Evolutionary conservation across 192 early-diverging fungal species (phyloP).

Genomic region (Helicostylum pulchrum): DNA sequence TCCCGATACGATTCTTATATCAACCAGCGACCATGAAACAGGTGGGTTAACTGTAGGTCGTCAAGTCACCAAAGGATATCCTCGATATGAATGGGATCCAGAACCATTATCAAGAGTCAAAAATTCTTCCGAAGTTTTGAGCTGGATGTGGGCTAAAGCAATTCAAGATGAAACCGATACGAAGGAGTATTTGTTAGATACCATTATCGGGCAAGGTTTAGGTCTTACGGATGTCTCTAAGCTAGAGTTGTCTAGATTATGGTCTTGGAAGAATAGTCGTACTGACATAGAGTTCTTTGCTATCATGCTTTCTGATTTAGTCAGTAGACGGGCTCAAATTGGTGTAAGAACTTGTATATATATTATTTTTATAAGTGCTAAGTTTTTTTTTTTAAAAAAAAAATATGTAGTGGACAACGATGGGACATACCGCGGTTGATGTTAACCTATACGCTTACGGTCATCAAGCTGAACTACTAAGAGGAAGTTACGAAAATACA

Average conservation of each 20-base stretch:
- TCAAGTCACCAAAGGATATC: conserved; percentile 69
- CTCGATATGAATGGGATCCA: conserved; percentile 84
- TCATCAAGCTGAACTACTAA: conserved; percentile 50
- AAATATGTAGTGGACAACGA: conserved; percentile 68
- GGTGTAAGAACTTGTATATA: conserved; percentile 43
- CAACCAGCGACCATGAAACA: conserved; percentile 93
- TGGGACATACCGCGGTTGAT: conserved; percentile 92
- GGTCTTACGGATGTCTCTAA: conserved; percentile 70
- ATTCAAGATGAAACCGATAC: conserved; percentile 30
- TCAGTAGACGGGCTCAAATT: conserved; percentile 54
- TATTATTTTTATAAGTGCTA: neutral
- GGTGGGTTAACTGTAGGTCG: conserved; percentile 85
- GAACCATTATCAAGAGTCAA: conserved; percentile 63
- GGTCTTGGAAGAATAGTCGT: conserved; percentile 36
- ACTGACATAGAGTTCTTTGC: conserved; percentile 41
- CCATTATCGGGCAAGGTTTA: neutral
- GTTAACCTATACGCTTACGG: conserved; percentile 93
- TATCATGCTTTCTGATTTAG: conserved; percentile 42
- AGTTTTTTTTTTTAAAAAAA: neutral
- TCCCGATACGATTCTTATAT: conserved; percentile 86
- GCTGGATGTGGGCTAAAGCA: conserved; percentile 28
- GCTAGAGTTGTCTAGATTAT: conserved; percentile 45
- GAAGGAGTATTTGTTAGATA: conserved; percentile 33
- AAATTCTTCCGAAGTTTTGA: conserved; percentile 64
- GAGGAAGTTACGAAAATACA: conserved; percentile 86